Conservation (phyloP, 768 basidiomycete genomes). For the Pleurotus tuoliensis region DNA sequence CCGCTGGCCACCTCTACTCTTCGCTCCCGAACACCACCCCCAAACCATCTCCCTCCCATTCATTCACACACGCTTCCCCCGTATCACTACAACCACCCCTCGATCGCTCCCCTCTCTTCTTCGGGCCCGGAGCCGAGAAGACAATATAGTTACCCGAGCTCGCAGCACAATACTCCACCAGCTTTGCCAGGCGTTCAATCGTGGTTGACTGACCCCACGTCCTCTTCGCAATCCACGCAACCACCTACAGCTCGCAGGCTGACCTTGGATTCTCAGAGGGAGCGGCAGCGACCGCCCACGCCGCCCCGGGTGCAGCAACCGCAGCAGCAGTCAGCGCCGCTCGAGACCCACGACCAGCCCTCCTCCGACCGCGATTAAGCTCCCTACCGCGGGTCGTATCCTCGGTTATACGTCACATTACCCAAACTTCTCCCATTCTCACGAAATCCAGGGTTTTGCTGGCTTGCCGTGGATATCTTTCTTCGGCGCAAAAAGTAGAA, state of each 20-base stretch:
- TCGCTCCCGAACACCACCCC: constrained; percentile 48
- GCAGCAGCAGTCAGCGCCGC: neutral
- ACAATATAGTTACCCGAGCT: constrained; percentile 35
- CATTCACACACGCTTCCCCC: constrained; percentile 36
- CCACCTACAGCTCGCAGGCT: neutral
- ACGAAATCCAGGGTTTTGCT: neutral
- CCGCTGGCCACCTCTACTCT: constrained; percentile 53
- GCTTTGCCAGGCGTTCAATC: constrained; percentile 9
- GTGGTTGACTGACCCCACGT: neutral
- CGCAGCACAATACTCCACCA: constrained; percentile 23
- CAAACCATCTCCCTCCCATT: constrained; percentile 41
- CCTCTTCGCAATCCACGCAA: neutral
- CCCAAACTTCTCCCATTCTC: neutral
- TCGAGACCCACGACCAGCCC: neutral
- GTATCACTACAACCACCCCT: constrained; percentile 50
- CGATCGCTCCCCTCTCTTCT: constrained; percentile 39
- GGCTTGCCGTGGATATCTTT: neutral
- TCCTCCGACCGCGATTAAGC: neutral
- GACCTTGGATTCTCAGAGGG: neutral
- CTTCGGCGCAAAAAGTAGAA: neutral
- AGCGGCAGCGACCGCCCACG: neutral
- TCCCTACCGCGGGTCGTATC: neutral
- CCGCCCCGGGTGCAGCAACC: neutral
- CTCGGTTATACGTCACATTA: neutral
- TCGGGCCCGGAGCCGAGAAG: constrained; percentile 31